These are phyloP conservation scores for Vigna hirtella DNA, from an alignment of 306 rosid genomes.

Conservation along the genomic window DNA sequence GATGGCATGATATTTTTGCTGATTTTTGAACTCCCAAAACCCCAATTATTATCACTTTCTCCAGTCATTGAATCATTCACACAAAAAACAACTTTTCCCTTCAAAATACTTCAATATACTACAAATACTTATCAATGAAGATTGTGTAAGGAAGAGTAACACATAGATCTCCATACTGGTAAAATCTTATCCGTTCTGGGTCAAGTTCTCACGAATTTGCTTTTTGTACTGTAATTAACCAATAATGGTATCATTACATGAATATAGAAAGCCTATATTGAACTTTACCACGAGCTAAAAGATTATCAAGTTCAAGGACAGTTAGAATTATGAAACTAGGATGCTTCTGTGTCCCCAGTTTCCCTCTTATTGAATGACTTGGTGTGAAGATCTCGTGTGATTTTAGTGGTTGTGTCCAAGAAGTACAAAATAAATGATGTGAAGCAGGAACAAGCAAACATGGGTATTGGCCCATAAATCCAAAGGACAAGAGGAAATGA, in stretches of 20 bases:
- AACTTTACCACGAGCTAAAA: slow-evolving; percentile 16
- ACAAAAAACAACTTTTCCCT: not conserved
- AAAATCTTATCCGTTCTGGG: too few species aligned
- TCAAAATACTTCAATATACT: not conserved
- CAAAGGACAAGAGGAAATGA: slow-evolving; percentile 90
- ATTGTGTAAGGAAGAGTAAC: not conserved
- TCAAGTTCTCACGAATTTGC: too few species aligned
- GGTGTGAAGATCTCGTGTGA: slow-evolving; percentile 76
- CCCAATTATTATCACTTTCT: slow-evolving; percentile 46
- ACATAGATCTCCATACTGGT: too few species aligned
- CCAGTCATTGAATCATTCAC: not conserved
- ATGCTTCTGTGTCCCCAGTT: slow-evolving; percentile 46
- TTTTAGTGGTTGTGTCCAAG: slow-evolving; percentile 81
- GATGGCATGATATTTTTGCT: slow-evolving; percentile 96
- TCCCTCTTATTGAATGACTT: slow-evolving; percentile 54
- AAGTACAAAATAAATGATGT: slow-evolving; percentile 75
- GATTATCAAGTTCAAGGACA: slow-evolving; percentile 31
- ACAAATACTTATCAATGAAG: not conserved
- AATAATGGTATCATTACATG: slow-evolving; percentile 1
- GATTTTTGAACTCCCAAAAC: slow-evolving; percentile 80
- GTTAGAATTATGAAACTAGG: slow-evolving; percentile 39
- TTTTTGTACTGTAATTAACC: not conserved
- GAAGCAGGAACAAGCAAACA: slow-evolving; percentile 72
- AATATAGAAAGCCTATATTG: slow-evolving; percentile 16
- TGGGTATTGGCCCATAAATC: slow-evolving; percentile 93